phyloP scores from a whole-genome alignment of 1,284 basidiomycete species.

The Malassezia obtusa region DNA sequence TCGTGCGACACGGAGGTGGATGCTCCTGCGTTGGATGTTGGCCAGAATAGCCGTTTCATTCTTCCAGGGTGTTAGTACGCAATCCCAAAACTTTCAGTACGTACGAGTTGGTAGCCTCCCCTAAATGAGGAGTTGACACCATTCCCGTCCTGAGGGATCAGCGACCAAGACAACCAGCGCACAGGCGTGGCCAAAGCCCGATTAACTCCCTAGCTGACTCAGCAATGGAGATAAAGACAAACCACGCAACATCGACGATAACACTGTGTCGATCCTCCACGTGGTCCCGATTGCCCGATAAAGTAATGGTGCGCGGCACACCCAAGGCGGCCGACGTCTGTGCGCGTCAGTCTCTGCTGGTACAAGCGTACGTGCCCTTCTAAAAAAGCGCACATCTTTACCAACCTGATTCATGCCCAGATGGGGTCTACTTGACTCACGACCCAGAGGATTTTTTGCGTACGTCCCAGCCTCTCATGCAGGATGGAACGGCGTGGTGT shows the following conservation, averaged over 20 bases:
- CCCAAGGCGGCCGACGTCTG: not conserved
- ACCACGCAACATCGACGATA: not conserved
- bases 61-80: slow-evolving; percentile 1
- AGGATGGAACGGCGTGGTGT: slow-evolving; percentile 12
- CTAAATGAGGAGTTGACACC: not conserved
- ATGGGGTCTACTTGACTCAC: slow-evolving; percentile 11
- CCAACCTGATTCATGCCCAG: not conserved
- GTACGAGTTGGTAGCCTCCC: not conserved
- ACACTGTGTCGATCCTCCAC: not conserved
- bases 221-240: not conserved
- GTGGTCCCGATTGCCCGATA: not conserved
- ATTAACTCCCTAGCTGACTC: not conserved
- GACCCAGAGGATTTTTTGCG: slow-evolving; percentile 11
- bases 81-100: not conserved
- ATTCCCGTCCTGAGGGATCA: not conserved
- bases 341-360: not conserved
- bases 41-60: slow-evolving; percentile 14
- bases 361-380: not conserved
- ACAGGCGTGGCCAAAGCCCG: not conserved
- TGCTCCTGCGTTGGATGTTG: slow-evolving; percentile 8
- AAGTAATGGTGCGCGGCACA: not conserved
- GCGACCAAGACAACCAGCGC: not conserved
- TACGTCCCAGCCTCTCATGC: slow-evolving; percentile 1
- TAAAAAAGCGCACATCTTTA: not conserved
- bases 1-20: slow-evolving; percentile 10